Evolutionary conservation across 2,329 filamentous ascomycete species (phyloP), one percentile per base, ranked within the genome.

Genomic region (Eutypella sp.): DNA sequence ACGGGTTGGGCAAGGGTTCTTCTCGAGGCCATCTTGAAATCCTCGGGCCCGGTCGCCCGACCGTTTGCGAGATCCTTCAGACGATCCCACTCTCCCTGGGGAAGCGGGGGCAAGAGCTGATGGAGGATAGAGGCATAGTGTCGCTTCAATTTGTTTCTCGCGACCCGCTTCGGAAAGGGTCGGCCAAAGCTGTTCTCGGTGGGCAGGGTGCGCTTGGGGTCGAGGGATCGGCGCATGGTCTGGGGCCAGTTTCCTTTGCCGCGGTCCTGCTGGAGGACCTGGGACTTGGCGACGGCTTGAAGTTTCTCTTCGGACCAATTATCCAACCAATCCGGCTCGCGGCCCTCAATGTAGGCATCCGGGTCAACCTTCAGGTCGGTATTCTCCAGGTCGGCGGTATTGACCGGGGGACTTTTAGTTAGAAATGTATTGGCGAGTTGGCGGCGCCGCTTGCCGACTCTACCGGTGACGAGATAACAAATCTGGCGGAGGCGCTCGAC

Each of bases 61-160:
- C 74, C 79, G 7, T 55, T 50, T 3, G 69, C 69, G 29, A 84
- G 53, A 20, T 63, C 61, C n/a, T 62, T 62, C n/a, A 84, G 61
- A 13, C 71, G 57, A 13, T 82, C 68, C 79, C 79, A 84, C 56
- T 84, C 78, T 16, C 67, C 64, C 23, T 59, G 63, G 6, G 70
- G 69, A 15, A 84, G 47, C 0, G 81, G 81, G n/a, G 78, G 76
- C 54, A 79, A 64, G 6, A 81, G 50, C 47, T 72, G 76, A 11
- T 69, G 59, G 1, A 73, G 63, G 15, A 68, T 56, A 4, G 46
- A 46, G 31, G 62, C 69, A 74, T 77, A 84, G 65, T 73, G 76
- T 19, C 62, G 67, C 23, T 66, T 71, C 40, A 65, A 55, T 48
- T 74, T 75, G 9, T 67, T 68, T n/a, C 68, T 64, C 7, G 63